phyloP scores from a whole-genome alignment of 352 stramenopile genomes.

The Pythium folliculosum region DNA sequence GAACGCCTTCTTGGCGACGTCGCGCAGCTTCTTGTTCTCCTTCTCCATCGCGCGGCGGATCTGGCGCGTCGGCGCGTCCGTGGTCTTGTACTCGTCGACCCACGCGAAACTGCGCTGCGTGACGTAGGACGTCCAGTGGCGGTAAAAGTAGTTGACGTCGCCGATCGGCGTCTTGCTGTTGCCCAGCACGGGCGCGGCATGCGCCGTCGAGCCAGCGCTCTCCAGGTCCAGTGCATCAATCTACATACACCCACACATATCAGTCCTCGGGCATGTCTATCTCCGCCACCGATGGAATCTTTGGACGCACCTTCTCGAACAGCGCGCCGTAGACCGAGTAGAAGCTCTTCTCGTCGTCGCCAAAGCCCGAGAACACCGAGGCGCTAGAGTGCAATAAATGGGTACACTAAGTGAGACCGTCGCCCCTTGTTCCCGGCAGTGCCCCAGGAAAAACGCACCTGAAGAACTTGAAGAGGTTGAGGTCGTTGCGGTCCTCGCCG shows the following conservation, averaged over 20 bases:
- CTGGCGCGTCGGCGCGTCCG: slow-evolving; percentile 72
- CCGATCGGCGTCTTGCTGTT: slow-evolving; percentile 41
- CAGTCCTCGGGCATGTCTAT: no score
- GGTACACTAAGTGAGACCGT: slow-evolving; percentile 4
- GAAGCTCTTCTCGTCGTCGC: slow-evolving; percentile 71
- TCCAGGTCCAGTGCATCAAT: slow-evolving; percentile 71
- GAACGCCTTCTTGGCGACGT: slow-evolving; percentile 76
- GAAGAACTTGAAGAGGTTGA: slow-evolving; percentile 85
- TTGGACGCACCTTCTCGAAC: slow-evolving; percentile 53
- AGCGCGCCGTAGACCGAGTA: slow-evolving; percentile 73
- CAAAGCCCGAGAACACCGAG: slow-evolving; percentile 78
- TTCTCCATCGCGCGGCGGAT: slow-evolving; percentile 87
- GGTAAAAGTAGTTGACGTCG: slow-evolving; percentile 73
- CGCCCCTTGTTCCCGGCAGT: neutral
- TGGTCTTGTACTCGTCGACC: slow-evolving; percentile 85
- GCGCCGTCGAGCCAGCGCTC: slow-evolving; percentile 15
- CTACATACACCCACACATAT: no score
- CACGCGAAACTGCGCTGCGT: slow-evolving; percentile 74
- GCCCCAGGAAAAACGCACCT: slow-evolving; percentile 46
- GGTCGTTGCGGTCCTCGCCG: slow-evolving; percentile 40
- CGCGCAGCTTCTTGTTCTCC: slow-evolving; percentile 87
- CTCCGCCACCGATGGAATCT: neutral
- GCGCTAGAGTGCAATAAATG: slow-evolving; percentile 32
- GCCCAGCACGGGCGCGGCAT: slow-evolving; percentile 51
- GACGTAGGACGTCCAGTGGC: slow-evolving; percentile 78